phyloP scores from a whole-genome alignment of 129 eudicot genomes.

The Centella asiatica region DNA sequence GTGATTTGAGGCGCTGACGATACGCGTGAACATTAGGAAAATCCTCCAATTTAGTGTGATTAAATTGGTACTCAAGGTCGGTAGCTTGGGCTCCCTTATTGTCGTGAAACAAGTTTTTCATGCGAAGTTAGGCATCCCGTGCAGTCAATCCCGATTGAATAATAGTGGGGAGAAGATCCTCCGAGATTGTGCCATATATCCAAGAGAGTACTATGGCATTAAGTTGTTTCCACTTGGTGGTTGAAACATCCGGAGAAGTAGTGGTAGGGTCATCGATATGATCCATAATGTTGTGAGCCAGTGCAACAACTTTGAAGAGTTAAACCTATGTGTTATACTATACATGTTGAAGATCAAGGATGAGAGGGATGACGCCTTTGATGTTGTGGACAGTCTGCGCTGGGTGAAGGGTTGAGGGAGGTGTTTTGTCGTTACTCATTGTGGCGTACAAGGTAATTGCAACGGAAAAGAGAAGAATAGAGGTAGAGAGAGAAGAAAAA shows the following conservation, averaged over 20 bases:
- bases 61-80: too few species aligned
- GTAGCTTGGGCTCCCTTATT: not conserved
- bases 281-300: too few species aligned
- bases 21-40: too few species aligned
- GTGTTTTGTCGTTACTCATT: not conserved
- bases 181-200: conserved; percentile 2
- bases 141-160: not conserved
- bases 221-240: not conserved
- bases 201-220: not conserved
- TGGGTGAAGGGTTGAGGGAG: not conserved
- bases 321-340: not conserved
- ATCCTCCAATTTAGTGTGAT: too few species aligned
- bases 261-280: too few species aligned
- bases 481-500: too few species aligned
- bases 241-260: too few species aligned
- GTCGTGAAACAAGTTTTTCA: not conserved
- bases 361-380: not conserved
- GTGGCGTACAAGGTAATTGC: too few species aligned
- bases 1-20: too few species aligned
- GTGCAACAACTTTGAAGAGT: too few species aligned
- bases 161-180: not conserved
- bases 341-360: not conserved
- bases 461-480: too few species aligned
- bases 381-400: not conserved
- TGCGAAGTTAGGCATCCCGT: not conserved